Conservation (phyloP, 768 basidiomycete genomes). For the Termitomyces eurrhizus region DNA sequence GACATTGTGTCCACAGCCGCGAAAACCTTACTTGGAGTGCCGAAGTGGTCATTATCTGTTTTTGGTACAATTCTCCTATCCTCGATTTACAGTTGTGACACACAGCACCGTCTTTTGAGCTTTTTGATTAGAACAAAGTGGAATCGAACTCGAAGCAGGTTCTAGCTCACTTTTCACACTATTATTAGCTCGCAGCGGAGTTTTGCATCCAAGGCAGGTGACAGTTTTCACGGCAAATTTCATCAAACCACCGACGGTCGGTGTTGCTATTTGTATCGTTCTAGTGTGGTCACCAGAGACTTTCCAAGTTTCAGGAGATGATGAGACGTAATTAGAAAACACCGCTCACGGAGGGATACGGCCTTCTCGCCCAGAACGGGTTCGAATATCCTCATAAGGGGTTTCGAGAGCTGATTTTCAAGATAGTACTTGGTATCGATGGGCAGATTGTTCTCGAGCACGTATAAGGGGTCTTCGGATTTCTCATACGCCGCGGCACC, state of each 20-base stretch:
- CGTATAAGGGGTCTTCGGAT: constrained; percentile 96
- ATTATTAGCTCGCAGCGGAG: constrained; percentile 74
- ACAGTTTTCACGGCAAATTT: constrained; percentile 96
- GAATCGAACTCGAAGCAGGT: no score
- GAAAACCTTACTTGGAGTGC: constrained; percentile 88
- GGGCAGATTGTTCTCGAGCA: constrained; percentile 95
- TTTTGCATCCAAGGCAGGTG: constrained; percentile 95
- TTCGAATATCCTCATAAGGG: constrained; percentile 96
- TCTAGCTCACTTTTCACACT: constrained; percentile 58
- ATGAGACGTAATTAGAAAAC: neutral
- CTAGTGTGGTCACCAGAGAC: constrained; percentile 97
- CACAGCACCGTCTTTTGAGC: constrained; percentile 75
- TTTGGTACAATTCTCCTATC: constrained; percentile 89
- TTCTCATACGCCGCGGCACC: constrained; percentile 98
- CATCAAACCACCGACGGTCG: constrained; percentile 95
- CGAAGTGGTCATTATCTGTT: constrained; percentile 74
- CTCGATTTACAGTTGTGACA: constrained; percentile 90
- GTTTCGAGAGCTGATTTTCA: constrained; percentile 96
- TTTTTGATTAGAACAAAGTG: neutral
- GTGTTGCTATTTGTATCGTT: constrained; percentile 94
- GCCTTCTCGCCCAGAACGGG: constrained; percentile 95
- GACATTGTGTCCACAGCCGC: constrained; percentile 97
- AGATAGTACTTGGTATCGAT: constrained; percentile 98
- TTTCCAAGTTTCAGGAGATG: constrained; percentile 27
- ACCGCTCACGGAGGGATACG: constrained; percentile 66